phyloP scores from a whole-genome alignment of 257 asterid species.

The Plantago ovata region DNA sequence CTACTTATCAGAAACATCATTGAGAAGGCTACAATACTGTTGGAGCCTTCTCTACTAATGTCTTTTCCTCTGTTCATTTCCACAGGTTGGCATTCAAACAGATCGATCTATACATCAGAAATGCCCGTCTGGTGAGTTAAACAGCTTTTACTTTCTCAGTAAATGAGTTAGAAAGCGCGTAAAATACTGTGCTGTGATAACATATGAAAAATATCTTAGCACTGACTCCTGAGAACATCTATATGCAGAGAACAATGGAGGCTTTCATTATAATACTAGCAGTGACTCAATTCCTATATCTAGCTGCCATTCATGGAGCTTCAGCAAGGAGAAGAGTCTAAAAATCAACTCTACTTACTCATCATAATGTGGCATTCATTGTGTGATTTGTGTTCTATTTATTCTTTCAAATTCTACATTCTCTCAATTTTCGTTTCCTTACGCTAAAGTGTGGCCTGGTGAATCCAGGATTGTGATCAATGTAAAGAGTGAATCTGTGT shows the following conservation, averaged over 20 bases:
- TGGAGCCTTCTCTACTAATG: not conserved
- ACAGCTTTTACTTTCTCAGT: not conserved
- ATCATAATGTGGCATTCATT: not conserved
- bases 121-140: conserved; percentile 67
- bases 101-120: conserved; percentile 52
- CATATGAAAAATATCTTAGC: not conserved
- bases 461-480: conserved; percentile 12
- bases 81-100: conserved; percentile 83
- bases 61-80: not conserved
- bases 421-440: conserved; percentile 7
- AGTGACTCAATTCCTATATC: conserved; percentile 66
- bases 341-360: not conserved
- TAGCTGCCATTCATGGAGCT: conserved; percentile 69
- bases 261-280: conserved; percentile 81
- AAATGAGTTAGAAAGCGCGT: no score
- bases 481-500: conserved; percentile 23
- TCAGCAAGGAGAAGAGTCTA: conserved; percentile 41
- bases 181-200: no score
- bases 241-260: conserved; percentile 84
- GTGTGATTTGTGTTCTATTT: conserved; percentile 21
- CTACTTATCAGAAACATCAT: no score
- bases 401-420: not conserved
- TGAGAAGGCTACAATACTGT: not conserved
- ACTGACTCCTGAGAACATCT: not conserved
- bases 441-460: conserved; percentile 9